Evolutionary conservation across 78 protist species (phyloP), one percentile per base, ranked within the genome.

Genomic region (Dictyostelium intermedium): DNA sequence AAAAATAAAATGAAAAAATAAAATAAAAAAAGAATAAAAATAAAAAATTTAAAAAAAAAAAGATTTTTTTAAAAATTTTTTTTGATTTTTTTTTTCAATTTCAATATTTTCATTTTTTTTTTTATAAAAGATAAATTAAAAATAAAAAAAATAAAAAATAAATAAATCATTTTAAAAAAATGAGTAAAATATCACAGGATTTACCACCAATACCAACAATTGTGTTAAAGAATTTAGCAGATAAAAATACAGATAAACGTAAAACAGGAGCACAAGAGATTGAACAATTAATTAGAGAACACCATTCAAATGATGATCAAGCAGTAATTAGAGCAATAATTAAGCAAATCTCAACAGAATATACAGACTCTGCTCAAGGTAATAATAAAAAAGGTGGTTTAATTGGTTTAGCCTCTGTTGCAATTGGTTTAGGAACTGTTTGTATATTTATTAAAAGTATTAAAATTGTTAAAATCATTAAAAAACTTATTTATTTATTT

Each of bases 391-490:
- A 95, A 35, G 97, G 99, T 63, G 99, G 99, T 20, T 87, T 99
- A 39, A 98, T 98, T 16, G 99, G 97, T 18, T 91, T 99, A 8
- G 98, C 99, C 0, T 98, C 97, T 56, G 74, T 91, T 9, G 98
- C 99, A 18, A 97, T 99, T 69, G 99, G 98, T 3, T 85, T 99
- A 16, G 95, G 97, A 23, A 50, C 30, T 32, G 97, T 86, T 20
- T 18, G 93, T 50, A n/a, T n/a, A n/a, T n/a, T n/a, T n/a, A n/a
- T n/a, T n/a, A n/a, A n/a, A n/a, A n/a, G n/a, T n/a, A n/a, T n/a
- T n/a, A n/a, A n/a, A n/a, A n/a, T n/a, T n/a, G n/a, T n/a, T n/a
- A n/a, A n/a, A n/a, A n/a, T n/a, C n/a, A n/a, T n/a, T n/a, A n/a
- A n/a, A n/a, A n/a, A n/a, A n/a, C n/a, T n/a, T n/a, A n/a, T n/a